Evolutionary conservation across 202 grass and related monocot species (phyloP).

Genomic region (Elaeis oleifera): DNA sequence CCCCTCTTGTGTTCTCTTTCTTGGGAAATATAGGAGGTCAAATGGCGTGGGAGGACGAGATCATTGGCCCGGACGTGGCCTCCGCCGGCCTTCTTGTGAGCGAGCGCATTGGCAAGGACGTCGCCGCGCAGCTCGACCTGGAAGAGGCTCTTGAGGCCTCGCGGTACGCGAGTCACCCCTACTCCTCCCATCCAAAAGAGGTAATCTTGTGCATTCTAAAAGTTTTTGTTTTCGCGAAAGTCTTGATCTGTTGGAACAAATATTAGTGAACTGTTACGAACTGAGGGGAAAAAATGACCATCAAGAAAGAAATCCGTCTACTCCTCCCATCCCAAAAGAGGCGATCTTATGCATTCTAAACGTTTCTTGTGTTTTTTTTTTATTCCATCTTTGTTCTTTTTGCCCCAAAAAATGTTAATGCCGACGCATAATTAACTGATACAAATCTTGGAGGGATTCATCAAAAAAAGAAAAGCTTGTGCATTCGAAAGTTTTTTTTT

Average conservation of each 20-base stretch:
- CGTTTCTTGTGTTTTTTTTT: no score
- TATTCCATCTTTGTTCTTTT: no score
- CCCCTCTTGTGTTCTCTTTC: no score
- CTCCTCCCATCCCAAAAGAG: no score
- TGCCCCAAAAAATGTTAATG: no score
- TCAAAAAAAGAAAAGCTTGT: no score
- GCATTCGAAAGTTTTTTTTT: no score
- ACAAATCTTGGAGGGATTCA: no score
- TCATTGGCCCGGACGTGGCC: slow-evolving; percentile 73
- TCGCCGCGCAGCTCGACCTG: slow-evolving; percentile 67
- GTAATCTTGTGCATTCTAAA: slow-evolving; percentile 19
- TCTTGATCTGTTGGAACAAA: background rate
- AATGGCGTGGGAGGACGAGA: slow-evolving; percentile 87
- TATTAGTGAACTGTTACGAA: slow-evolving; percentile 6
- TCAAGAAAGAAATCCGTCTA: no score
- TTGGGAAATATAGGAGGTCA: background rate
- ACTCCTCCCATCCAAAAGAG: slow-evolving; percentile 86
- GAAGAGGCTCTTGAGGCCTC: slow-evolving; percentile 92
- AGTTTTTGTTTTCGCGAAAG: background rate
- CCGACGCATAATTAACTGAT: no score
- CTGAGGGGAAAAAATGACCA: no score
- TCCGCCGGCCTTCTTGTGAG: slow-evolving; percentile 80
- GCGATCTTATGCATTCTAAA: no score
- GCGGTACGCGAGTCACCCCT: slow-evolving; percentile 90
- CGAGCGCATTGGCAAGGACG: slow-evolving; percentile 73